Conservation (phyloP, 2,329 filamentous ascomycete species). For the Aotearoamyces nothofagi region DNA sequence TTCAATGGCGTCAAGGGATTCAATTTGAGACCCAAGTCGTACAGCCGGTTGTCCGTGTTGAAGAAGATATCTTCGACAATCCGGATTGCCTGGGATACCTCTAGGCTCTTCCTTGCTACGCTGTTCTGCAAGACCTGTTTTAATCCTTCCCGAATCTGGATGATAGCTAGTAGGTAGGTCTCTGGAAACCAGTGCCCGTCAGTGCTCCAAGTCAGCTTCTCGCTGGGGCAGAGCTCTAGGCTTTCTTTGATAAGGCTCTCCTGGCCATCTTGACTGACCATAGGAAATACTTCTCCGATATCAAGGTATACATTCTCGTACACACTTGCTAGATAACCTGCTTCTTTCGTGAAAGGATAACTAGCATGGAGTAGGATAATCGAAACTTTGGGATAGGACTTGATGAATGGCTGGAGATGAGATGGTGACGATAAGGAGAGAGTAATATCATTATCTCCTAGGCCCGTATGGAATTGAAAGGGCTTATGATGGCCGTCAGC, state of each 20-base stretch:
- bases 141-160: constrained; percentile 57
- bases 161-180: constrained; percentile 57
- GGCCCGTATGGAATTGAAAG: constrained; percentile 70
- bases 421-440: constrained; percentile 58
- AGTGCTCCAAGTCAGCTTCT: constrained; percentile 67
- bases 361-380: constrained; percentile 69
- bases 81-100: constrained; percentile 42
- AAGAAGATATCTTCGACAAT: constrained; percentile 58
- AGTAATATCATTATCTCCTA: constrained; percentile 67
- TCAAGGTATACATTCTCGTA: constrained; percentile 74
- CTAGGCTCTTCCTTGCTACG: constrained; percentile 46
- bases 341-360: constrained; percentile 68
- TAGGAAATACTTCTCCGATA: constrained; percentile 70
- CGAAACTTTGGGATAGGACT: constrained; percentile 50
- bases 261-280: constrained; percentile 62
- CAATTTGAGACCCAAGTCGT: constrained; percentile 39
- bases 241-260: constrained; percentile 55
- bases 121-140: constrained; percentile 55
- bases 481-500: constrained; percentile 46
- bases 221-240: constrained; percentile 58
- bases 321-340: constrained; percentile 61
- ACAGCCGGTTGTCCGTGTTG: constrained; percentile 62
- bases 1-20: constrained; percentile 2
- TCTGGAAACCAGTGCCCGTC: constrained; percentile 71
- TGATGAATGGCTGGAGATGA: constrained; percentile 59